A percentile compares a stretch with the other conserved stretches of the same genome.
Evolutionary conservation across 2,329 filamentous ascomycete species (phyloP).

Genomic region (Alternaria postmessia): DNA sequence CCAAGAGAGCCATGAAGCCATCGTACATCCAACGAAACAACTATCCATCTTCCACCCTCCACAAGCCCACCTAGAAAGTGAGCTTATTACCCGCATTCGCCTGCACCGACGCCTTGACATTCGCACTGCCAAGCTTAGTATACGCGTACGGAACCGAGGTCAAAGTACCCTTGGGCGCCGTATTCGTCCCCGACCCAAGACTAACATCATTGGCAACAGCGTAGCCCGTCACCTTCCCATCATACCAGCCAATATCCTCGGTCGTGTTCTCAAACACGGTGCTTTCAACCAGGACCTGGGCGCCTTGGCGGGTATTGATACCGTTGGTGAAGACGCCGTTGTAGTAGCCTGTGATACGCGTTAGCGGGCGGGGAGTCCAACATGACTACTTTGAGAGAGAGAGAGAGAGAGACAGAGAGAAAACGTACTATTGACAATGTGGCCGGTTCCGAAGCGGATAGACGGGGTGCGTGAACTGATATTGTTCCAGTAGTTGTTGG

Average conservation of each 20-base stretch:
- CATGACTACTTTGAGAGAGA: no score
- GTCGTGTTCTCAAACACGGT: not conserved
- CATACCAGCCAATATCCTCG: slow-evolving; percentile 44
- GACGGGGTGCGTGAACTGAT: slow-evolving; percentile 70
- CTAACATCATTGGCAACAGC: slow-evolving; percentile 51
- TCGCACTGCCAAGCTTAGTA: slow-evolving; percentile 27
- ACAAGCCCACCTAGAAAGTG: not conserved
- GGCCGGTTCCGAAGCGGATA: slow-evolving; percentile 71
- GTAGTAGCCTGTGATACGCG: slow-evolving; percentile 34
- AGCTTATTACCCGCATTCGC: not conserved
- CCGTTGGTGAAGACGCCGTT: slow-evolving; percentile 50
- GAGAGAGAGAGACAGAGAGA: not conserved
- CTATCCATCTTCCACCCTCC: not conserved
- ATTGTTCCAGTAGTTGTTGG: slow-evolving; percentile 72
- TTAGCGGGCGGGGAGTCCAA: no score
- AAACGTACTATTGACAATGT: slow-evolving; percentile 62
- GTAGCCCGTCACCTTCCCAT: slow-evolving; percentile 46
- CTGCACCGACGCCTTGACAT: not conserved
- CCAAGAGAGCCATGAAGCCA: no score
- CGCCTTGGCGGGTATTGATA: slow-evolving; percentile 54
- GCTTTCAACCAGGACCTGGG: slow-evolving; percentile 54
- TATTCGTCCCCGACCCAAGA: slow-evolving; percentile 44
- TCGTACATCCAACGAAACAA: no score
- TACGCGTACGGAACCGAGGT: slow-evolving; percentile 45
- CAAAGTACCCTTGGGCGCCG: slow-evolving; percentile 45